Base-by-base conservation (phyloP, 305 asterid species). In the Withania somnifera region DNA sequence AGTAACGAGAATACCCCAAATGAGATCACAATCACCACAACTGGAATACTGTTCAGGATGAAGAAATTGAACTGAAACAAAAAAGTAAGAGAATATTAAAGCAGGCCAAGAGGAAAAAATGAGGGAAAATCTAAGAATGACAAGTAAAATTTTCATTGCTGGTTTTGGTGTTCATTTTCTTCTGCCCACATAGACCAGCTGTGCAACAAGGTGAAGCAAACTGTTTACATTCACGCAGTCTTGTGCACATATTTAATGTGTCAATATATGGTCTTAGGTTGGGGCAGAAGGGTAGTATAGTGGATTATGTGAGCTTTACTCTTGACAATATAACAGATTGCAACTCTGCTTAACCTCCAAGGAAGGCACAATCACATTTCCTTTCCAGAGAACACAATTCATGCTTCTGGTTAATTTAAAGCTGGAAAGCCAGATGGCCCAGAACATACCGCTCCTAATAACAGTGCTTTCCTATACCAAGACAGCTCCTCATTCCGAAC, bases 41-140 rank as follows among this genome's bases (percentile, higher is more conserved):
- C 97, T n/a, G 98, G 99, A 87, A 94, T 84, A 82, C 97, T 94
- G 90, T 94, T 94, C 40, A 96, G 91, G 47, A 94, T 87, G 86
- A 96, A 94, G 78, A 88, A 90, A 89, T 96, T 96, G 83, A 88
- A 67, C 99, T 96, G 97, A 89, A 90, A 81, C 34, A 77, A 76
- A 34, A 63, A 63, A 20, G 11, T 40, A 50, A 77, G 42, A 47
- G 66, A 40, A 11, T 20, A 54, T 30, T 22, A 77, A 36, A 66
- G 22, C 54, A 36, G 22, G 30, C 22, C 28, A 53, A 63, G 81
- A 63, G 50, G 24, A 1, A 64, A 71, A 67, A 54, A 64, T 50
- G 47, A 52, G 52, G 69, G 54, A 2, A 15, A 81, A 64, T 7
- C 11, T 53, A 66, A 45, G 60, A 64, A 38, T 13, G 61, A 15